phyloP scores from a whole-genome alignment of 306 rosid genomes.

The Ceratonia siliqua region DNA sequence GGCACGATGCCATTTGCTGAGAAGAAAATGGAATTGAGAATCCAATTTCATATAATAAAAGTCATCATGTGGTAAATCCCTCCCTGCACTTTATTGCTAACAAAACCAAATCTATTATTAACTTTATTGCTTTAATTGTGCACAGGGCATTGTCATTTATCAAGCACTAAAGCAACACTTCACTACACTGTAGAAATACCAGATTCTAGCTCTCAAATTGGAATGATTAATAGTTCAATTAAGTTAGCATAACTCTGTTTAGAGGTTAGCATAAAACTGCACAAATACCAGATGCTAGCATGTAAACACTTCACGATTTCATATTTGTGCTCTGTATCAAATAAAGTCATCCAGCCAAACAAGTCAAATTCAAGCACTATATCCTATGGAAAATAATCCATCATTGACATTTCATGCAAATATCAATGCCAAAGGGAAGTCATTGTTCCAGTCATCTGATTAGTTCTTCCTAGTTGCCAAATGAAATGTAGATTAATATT shows the following conservation, averaged over 20 bases:
- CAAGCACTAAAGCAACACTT: not conserved
- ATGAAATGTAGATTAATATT: too few species aligned
- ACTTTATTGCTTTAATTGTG: not conserved
- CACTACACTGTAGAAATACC: not conserved
- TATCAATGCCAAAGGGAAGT: not conserved
- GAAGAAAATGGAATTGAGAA: not conserved
- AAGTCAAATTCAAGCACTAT: not conserved
- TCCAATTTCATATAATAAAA: not conserved
- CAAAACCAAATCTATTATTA: not conserved
- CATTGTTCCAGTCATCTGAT: not conserved
- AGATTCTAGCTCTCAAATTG: not conserved
- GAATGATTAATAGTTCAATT: not conserved
- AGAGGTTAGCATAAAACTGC: constrained; percentile 38
- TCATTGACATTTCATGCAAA: constrained; percentile 8
- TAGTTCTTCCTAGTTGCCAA: not conserved
- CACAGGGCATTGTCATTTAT: not conserved
- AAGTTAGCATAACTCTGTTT: not conserved
- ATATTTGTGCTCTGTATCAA: constrained; percentile 74
- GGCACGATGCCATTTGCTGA: not conserved
- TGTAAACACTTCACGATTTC: constrained; percentile 80
- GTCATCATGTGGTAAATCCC: not conserved
- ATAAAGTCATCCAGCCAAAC: constrained; percentile 5
- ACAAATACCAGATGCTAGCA: constrained; percentile 79
- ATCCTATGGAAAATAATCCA: not conserved
- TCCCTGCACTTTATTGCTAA: not conserved